These are phyloP conservation scores for Rhodotorula mucilaginosa DNA, from an alignment of 1,284 basidiomycete genomes.

Conservation along the genomic window DNA sequence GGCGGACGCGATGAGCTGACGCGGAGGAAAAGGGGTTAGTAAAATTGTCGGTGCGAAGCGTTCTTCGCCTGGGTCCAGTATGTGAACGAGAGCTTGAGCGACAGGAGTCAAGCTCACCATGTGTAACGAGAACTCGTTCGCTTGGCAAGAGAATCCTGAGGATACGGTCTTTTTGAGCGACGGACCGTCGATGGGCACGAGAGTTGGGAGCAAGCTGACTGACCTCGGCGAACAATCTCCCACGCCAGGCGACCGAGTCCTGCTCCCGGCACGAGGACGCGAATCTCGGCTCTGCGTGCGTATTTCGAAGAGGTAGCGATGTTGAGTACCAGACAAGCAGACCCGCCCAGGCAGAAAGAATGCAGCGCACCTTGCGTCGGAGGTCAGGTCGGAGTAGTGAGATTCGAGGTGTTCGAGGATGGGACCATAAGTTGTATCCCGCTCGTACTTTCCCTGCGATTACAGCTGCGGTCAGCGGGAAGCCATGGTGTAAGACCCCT, in stretches of 20 bases:
- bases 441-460: slow-evolving; percentile 66
- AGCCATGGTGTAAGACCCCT: too few species aligned
- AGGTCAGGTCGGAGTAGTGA: slow-evolving; percentile 61
- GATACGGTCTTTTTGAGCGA: not conserved
- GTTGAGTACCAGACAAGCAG: not conserved
- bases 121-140: slow-evolving; percentile 90
- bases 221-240: slow-evolving; percentile 77
- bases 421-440: slow-evolving; percentile 72
- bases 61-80: too few species aligned
- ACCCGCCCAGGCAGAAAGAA: not conserved
- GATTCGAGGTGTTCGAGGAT: slow-evolving; percentile 69
- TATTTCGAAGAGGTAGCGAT: slow-evolving; percentile 1
- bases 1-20: slow-evolving; percentile 33
- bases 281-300: slow-evolving; percentile 56
- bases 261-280: slow-evolving; percentile 82
- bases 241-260: slow-evolving; percentile 81
- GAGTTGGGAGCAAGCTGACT: slow-evolving; percentile 25
- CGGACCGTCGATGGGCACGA: not conserved
- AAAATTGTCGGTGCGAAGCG: too few species aligned
- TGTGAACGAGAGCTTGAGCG: not conserved
- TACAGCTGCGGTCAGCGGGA: not conserved
- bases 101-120: slow-evolving; percentile 69
- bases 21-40: not conserved
- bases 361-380: slow-evolving; percentile 56
- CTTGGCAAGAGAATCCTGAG: slow-evolving; percentile 48